Conservation (phyloP, 169 alveolate genomes). For the Cryptosporidium felis region DNA sequence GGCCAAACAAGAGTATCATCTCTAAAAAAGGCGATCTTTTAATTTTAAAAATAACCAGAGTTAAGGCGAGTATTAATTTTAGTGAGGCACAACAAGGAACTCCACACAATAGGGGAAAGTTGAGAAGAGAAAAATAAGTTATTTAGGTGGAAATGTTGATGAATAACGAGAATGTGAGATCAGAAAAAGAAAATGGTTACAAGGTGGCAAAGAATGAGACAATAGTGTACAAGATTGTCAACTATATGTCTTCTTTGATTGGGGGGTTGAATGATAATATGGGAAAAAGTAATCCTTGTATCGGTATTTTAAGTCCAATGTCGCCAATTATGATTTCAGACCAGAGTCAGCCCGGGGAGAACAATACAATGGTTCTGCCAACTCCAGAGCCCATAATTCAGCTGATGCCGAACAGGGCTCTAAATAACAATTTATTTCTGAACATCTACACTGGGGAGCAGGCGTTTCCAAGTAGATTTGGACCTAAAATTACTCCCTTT, state of each 20-base stretch:
- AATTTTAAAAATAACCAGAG: too few species aligned
- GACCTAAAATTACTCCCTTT: conserved; percentile 54
- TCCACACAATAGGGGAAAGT: background rate
- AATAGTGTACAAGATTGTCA: conserved; percentile 33
- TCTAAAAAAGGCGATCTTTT: too few species aligned
- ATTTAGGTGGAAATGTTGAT: background rate
- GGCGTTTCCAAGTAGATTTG: background rate
- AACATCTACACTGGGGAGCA: background rate
- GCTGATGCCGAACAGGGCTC: conserved; percentile 11
- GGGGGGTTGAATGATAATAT: conserved; percentile 57
- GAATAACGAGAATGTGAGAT: conserved; percentile 42
- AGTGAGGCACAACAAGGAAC: too few species aligned
- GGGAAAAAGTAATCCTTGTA: conserved; percentile 45
- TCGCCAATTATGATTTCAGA: conserved; percentile 46
- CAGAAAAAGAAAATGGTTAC: background rate
- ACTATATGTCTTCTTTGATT: conserved; percentile 58
- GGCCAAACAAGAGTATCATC: background rate
- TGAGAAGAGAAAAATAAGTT: background rate
- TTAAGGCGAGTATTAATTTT: too few species aligned
- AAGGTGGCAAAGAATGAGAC: conserved; percentile 4
- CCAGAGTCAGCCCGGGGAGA: background rate
- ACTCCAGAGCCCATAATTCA: conserved; percentile 69
- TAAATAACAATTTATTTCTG: background rate
- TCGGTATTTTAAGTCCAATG: conserved; percentile 60
- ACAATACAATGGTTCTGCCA: conserved; percentile 58